phyloP scores from a whole-genome alignment of 75 land plant species.

The Pseudotsuga menziesii region DNA sequence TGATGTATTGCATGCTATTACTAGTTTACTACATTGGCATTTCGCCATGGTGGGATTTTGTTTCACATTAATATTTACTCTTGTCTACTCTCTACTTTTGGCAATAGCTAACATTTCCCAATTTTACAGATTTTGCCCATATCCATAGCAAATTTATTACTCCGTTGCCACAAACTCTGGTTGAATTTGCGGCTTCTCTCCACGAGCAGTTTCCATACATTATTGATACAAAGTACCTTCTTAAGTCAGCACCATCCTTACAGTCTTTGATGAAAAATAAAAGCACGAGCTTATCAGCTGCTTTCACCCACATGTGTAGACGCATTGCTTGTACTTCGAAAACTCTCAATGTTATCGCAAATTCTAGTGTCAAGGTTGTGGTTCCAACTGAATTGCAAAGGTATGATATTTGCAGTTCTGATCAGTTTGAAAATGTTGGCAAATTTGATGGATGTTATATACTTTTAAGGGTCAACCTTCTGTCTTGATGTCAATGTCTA shows the following conservation, averaged over 20 bases:
- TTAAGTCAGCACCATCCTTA: constrained; percentile 37
- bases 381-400: constrained; percentile 48
- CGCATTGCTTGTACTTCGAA: constrained; percentile 24
- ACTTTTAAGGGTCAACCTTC: neutral
- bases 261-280: constrained; percentile 38
- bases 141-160: constrained; percentile 74
- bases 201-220: constrained; percentile 65
- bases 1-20: too few species aligned
- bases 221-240: constrained; percentile 81
- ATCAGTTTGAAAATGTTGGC: neutral
- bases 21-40: neutral
- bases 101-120: neutral
- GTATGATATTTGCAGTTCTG: constrained; percentile 13
- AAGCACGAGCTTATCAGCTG: constrained; percentile 71
- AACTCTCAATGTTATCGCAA: neutral
- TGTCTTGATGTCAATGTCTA: too few species aligned
- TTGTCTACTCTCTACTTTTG: neutral
- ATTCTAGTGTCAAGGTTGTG: constrained; percentile 37
- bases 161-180: constrained; percentile 58
- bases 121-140: constrained; percentile 71
- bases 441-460: too few species aligned
- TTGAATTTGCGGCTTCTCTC: constrained; percentile 51
- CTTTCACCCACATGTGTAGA: constrained; percentile 57
- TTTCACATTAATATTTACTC: neutral
- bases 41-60: neutral